Evolutionary conservation across 1,139 yeast genomes (phyloP).

Genomic region (Sugiyamaella castrensis): DNA sequence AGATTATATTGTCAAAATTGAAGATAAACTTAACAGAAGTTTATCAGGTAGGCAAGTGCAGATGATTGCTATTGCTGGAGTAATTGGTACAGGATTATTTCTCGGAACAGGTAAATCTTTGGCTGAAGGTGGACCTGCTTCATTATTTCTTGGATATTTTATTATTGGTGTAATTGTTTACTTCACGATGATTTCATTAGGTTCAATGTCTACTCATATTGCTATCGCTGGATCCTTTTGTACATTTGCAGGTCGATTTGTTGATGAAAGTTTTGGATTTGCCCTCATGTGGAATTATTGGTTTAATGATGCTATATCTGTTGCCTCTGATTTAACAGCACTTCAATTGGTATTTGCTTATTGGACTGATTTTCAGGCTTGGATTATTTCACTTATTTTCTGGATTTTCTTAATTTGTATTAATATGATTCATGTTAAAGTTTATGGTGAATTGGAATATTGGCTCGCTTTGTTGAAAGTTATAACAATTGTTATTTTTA

Average conservation of each 20-base stretch:
- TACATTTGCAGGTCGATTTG: constrained; percentile 57
- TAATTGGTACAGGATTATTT: constrained; percentile 57
- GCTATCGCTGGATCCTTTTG: constrained; percentile 65
- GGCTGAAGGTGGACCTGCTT: constrained; percentile 55
- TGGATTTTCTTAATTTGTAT: constrained; percentile 54
- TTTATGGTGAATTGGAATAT: constrained; percentile 65
- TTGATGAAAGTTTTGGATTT: constrained; percentile 60
- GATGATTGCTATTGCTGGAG: constrained; percentile 40
- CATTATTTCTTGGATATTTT: constrained; percentile 48
- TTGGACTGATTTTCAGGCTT: constrained; percentile 59
- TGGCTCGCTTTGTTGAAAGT: constrained; percentile 63
- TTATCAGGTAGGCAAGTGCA: constrained; percentile 53
- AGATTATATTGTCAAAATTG: constrained; percentile 14
- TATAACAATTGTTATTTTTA: constrained; percentile 52
- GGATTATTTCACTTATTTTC: constrained; percentile 55
- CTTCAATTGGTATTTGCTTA: constrained; percentile 56
- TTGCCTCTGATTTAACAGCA: constrained; percentile 61
- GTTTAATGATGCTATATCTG: constrained; percentile 62
- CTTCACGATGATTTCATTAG: constrained; percentile 55
- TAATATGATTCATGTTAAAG: constrained; percentile 54
- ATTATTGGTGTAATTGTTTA: constrained; percentile 53
- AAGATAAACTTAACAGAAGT: constrained; percentile 39
- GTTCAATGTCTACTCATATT: constrained; percentile 61
- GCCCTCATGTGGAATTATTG: constrained; percentile 61
- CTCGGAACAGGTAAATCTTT: constrained; percentile 54